These are phyloP conservation scores for Penicillium polonicum DNA, from an alignment of 2,329 filamentous ascomycete species.

Conservation along the genomic window DNA sequence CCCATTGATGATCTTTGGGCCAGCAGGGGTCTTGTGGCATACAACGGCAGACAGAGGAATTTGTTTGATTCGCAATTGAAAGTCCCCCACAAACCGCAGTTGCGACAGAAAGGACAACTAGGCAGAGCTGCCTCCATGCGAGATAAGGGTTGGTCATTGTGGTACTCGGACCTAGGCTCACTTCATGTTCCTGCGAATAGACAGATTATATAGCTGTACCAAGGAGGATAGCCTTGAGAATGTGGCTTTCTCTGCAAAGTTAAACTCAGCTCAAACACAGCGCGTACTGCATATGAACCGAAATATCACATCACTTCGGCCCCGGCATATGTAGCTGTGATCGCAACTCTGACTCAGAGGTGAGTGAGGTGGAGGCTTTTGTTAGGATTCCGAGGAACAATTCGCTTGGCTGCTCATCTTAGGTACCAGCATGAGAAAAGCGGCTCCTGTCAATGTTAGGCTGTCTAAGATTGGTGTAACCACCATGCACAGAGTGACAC, in stretches of 20 bases:
- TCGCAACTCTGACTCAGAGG: neutral
- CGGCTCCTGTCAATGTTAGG: neutral
- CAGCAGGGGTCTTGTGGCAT: constrained; percentile 15
- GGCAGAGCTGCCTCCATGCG: neutral
- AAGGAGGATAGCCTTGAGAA: neutral
- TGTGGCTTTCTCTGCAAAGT: neutral
- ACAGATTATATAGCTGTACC: neutral
- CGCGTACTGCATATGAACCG: neutral
- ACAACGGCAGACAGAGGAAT: constrained; percentile 1
- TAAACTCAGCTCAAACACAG: neutral
- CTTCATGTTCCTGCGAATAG: neutral
- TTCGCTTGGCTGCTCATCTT: neutral
- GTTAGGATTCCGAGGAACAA: too few species aligned
- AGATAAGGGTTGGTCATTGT: neutral
- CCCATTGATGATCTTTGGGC: constrained; percentile 4
- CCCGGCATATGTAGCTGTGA: neutral
- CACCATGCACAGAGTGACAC: neutral
- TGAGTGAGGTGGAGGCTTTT: neutral
- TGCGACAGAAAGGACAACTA: neutral
- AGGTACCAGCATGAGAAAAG: neutral
- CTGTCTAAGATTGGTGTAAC: neutral
- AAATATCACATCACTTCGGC: neutral
- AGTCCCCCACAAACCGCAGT: neutral
- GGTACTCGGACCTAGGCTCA: neutral
- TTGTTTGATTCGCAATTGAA: neutral